Evolutionary conservation across 2,329 filamentous ascomycete species (phyloP).

Genomic region (Sphaerulina populicola): DNA sequence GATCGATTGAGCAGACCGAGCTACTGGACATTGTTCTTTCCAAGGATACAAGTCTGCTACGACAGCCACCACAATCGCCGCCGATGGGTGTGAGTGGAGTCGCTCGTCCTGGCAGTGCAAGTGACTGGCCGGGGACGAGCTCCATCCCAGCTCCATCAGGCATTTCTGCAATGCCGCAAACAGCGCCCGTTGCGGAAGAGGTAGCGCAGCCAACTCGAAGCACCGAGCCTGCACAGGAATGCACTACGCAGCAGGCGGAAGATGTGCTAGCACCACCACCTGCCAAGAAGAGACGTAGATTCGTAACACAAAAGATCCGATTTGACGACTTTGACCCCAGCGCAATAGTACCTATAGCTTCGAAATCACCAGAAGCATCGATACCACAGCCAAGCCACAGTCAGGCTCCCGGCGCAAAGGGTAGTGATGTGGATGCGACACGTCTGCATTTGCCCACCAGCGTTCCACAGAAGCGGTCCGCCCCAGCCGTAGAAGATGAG

Average conservation of each 20-base stretch:
- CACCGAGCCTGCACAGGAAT: not conserved
- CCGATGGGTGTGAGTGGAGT: not conserved
- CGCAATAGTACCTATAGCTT: constrained; percentile 22
- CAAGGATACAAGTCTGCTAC: constrained; percentile 66
- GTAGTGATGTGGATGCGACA: constrained; percentile 19
- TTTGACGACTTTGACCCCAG: constrained; percentile 35
- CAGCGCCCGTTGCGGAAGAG: not conserved
- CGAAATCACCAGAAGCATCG: constrained; percentile 18
- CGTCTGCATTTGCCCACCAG: constrained; percentile 8
- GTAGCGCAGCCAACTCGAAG: not conserved
- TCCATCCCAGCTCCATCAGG: constrained; percentile 2
- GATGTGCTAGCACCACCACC: constrained; percentile 5
- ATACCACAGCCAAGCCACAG: constrained; percentile 14
- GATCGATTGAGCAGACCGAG: constrained; percentile 79
- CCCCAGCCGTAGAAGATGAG: constrained; percentile 19
- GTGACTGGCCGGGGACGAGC: not conserved
- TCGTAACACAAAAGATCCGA: constrained; percentile 48
- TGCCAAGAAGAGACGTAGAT: constrained; percentile 24
- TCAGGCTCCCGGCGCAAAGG: constrained; percentile 18
- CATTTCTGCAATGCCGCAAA: not conserved
- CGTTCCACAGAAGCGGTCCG: constrained; percentile 26
- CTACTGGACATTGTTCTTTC: constrained; percentile 82
- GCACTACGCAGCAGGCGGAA: not conserved
- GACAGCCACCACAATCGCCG: constrained; percentile 54
- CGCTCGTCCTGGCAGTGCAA: not conserved